These are phyloP conservation scores for Suhomyces maxii DNA, from an alignment of 1,139 yeast genomes.

Conservation along the genomic window DNA sequence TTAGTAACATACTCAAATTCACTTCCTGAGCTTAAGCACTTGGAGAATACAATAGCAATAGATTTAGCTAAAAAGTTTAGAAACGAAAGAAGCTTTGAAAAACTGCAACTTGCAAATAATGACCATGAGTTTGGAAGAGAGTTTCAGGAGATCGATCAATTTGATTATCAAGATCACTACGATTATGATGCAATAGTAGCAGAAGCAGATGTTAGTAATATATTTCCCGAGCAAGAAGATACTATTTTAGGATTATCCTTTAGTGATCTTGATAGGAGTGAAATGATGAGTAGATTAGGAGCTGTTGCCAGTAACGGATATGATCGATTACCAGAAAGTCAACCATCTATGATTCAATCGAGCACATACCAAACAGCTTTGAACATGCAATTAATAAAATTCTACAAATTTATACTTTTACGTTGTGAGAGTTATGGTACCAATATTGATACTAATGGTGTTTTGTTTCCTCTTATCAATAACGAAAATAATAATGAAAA, in stretches of 20 bases:
- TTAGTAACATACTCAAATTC: not conserved
- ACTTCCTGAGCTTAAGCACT: not conserved
- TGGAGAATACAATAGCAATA: not conserved
- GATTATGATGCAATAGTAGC: not conserved
- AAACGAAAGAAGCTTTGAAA: not conserved
- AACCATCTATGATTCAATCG: not conserved
- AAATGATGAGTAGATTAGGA: not conserved
- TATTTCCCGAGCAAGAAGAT: constrained; percentile 5
- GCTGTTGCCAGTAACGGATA: not conserved
- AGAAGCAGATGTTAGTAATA: not conserved
- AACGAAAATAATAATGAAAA: too few relatives aligned
- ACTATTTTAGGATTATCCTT: constrained; percentile 15
- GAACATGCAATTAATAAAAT: constrained; percentile 11
- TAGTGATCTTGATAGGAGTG: constrained; percentile 12
- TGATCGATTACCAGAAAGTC: not conserved
- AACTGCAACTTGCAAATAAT: not conserved
- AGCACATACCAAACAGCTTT: not conserved
- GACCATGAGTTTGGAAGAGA: constrained; percentile 4
- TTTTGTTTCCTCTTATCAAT: too few relatives aligned
- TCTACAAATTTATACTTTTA: constrained; percentile 14
- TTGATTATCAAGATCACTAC: not conserved
- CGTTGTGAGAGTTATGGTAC: constrained; percentile 2
- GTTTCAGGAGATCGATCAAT: constrained; percentile 4
- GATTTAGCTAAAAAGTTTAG: not conserved
- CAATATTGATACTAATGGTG: not conserved